Percentiles rank a stretch among this genome's conserved stretches.
Conservation (phyloP, 176 grass and related monocot genomes). For the Triticum dicoccoides region DNA sequence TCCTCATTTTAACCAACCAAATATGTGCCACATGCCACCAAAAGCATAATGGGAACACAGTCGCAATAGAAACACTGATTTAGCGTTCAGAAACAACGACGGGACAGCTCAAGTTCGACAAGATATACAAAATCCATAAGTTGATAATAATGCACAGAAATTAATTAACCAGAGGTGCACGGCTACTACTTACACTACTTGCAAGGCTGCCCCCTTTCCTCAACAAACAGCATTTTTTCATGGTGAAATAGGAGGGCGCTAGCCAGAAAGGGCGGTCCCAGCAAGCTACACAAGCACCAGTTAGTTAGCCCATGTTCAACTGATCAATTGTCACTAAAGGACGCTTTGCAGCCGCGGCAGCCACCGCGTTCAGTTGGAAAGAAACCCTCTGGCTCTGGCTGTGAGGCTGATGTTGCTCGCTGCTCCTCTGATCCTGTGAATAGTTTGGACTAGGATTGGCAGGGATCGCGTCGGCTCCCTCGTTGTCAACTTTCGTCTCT, state of each 20-base stretch:
- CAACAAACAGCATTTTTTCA: constrained; percentile 6
- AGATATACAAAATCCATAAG: background rate
- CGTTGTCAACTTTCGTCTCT: constrained; percentile 64
- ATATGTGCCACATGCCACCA: background rate
- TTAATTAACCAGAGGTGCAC: background rate
- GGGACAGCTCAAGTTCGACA: background rate
- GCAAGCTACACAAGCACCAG: background rate
- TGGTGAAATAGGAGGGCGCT: background rate
- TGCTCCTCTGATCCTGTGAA: constrained; percentile 42
- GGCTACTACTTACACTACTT: background rate
- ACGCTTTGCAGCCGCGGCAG: constrained; percentile 51
- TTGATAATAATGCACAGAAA: background rate
- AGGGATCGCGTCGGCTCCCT: constrained; percentile 26
- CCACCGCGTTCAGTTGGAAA: constrained; percentile 69
- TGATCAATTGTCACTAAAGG: constrained; percentile 50
- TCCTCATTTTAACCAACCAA: background rate
- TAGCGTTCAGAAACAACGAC: constrained; percentile 6
- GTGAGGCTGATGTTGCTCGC: constrained; percentile 33
- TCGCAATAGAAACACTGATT: background rate
- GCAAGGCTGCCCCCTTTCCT: background rate
- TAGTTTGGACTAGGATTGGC: constrained; percentile 35
- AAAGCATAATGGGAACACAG: background rate
- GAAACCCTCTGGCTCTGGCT: constrained; percentile 85
- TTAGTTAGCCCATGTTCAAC: constrained; percentile 34
- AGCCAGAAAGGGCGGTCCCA: constrained; percentile 3